These are phyloP conservation scores for Dothideomycetes sp. DNA, from an alignment of 2,329 filamentous ascomycete species.

Conservation along the genomic window DNA sequence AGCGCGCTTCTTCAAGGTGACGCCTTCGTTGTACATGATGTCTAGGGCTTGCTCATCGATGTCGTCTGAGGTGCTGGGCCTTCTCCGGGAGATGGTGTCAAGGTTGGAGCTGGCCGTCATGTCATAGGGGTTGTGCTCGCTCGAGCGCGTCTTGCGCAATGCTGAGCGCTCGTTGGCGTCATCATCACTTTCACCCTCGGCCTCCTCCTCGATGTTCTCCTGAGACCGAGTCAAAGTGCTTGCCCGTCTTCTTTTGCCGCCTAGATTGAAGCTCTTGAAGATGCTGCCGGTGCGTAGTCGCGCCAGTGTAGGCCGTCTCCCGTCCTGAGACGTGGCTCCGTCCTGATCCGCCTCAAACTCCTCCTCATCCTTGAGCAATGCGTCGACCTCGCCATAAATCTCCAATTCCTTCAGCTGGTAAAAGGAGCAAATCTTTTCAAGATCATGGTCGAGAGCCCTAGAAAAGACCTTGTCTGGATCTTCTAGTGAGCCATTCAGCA, in stretches of 20 bases:
- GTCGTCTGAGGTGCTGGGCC: constrained; percentile 31
- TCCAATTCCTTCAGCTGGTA: constrained; percentile 84
- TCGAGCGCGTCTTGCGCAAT: constrained; percentile 25
- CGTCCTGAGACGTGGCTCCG: constrained; percentile 24
- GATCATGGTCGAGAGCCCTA: constrained; percentile 70
- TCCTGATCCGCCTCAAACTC: constrained; percentile 52
- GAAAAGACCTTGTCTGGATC: constrained; percentile 76
- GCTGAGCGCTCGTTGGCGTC: constrained; percentile 42
- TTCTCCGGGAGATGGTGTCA: constrained; percentile 1
- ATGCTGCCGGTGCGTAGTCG: constrained; percentile 37
- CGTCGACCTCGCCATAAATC: constrained; percentile 68
- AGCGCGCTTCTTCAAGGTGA: constrained; percentile 87
- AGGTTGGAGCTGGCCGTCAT: constrained; percentile 8
- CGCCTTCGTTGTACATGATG: constrained; percentile 56
- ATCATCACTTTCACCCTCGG: constrained; percentile 49
- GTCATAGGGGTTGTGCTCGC: constrained; percentile 11
- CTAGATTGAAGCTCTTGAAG: constrained; percentile 39
- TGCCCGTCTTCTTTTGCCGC: constrained; percentile 31
- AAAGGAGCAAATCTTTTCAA: constrained; percentile 90
- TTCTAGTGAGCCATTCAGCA: constrained; percentile 53
- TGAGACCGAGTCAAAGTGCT: constrained; percentile 28
- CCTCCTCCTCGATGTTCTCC: constrained; percentile 46
- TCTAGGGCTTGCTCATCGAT: constrained; percentile 66
- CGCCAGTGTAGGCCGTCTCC: constrained; percentile 20
- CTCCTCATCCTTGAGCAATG: constrained; percentile 64